Conservation (phyloP, 2,329 filamentous ascomycete species). For the Phaeomoniella chlamydospora region DNA sequence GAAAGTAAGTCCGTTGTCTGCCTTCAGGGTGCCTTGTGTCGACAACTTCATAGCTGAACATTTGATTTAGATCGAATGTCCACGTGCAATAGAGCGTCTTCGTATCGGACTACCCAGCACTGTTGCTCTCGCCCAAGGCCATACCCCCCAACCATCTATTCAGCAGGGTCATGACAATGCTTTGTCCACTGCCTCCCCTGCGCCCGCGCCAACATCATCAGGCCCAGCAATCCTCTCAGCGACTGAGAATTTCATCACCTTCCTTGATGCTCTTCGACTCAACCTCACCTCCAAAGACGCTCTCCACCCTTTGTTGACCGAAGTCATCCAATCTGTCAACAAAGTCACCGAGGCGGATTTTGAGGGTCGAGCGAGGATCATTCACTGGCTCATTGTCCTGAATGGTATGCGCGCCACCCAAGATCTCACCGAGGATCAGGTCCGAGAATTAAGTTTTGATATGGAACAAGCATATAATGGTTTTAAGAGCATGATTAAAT, state of each 20-base stretch:
- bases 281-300: slow-evolving; percentile 90
- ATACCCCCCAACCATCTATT: slow-evolving; percentile 29
- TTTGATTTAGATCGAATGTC: slow-evolving; percentile 64
- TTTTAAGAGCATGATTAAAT: slow-evolving; percentile 67
- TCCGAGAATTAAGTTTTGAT: slow-evolving; percentile 77
- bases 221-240: slow-evolving; percentile 67
- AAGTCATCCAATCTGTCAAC: slow-evolving; percentile 94
- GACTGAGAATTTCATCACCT: slow-evolving; percentile 97
- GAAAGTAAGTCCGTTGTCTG: slow-evolving; percentile 49
- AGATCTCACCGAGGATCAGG: slow-evolving; percentile 74
- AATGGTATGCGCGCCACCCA: slow-evolving; percentile 98
- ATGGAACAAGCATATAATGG: slow-evolving; percentile 90
- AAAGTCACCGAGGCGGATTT: slow-evolving; percentile 94
- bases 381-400: slow-evolving; percentile 92
- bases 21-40: neutral
- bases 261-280: slow-evolving; percentile 85
- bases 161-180: slow-evolving; percentile 6
- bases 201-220: slow-evolving; percentile 26
- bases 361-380: slow-evolving; percentile 89
- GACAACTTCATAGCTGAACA: too few relatives aligned
- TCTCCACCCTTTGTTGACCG: slow-evolving; percentile 84
- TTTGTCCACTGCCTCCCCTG: slow-evolving; percentile 7
- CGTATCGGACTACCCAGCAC: slow-evolving; percentile 88
- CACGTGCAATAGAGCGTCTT: slow-evolving; percentile 81
- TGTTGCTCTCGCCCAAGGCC: slow-evolving; percentile 34